These are phyloP conservation scores for Ramaria rubella DNA, from an alignment of 768 basidiomycete species.

Conservation along the genomic window DNA sequence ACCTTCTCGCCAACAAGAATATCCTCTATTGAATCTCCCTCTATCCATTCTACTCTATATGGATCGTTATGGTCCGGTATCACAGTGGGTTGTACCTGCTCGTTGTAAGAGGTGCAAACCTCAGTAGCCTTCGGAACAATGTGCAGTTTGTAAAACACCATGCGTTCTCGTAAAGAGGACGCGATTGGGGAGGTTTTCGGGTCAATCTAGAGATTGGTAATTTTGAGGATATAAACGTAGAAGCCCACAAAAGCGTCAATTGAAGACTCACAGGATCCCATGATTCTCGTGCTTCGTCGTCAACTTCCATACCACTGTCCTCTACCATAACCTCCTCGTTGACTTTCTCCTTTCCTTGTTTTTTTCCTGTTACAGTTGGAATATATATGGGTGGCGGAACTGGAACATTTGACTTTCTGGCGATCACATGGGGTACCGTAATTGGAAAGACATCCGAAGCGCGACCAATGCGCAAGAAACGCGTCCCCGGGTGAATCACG, in stretches of 20 bases:
- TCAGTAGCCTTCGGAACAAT: conserved; percentile 64
- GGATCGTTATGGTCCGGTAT: conserved; percentile 82
- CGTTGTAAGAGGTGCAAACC: conserved; percentile 74
- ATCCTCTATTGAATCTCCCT: conserved; percentile 40
- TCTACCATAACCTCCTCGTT: background rate
- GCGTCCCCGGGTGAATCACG: conserved; percentile 75
- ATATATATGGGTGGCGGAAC: conserved; percentile 30
- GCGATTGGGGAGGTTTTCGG: conserved; percentile 67
- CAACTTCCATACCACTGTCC: background rate
- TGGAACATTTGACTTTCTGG: conserved; percentile 48
- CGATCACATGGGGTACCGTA: conserved; percentile 63
- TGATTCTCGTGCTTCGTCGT: conserved; percentile 17
- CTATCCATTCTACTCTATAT: conserved; percentile 80
- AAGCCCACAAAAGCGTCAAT: background rate
- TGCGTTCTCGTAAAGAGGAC: conserved; percentile 68
- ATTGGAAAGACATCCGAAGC: conserved; percentile 74
- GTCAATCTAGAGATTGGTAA: conserved; percentile 47
- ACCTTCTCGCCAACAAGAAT: conserved; percentile 70
- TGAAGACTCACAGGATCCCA: background rate
- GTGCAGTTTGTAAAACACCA: conserved; percentile 79
- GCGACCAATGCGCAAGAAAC: conserved; percentile 63
- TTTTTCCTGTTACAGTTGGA: background rate
- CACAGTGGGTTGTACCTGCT: conserved; percentile 76
- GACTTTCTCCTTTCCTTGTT: background rate
- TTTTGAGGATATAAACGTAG: background rate